A percentile compares a stretch with the other conserved stretches of the same genome.
These are phyloP conservation scores for Lophium mytilinum DNA, from an alignment of 495 filamentous ascomycete species.

Conservation along the genomic window DNA sequence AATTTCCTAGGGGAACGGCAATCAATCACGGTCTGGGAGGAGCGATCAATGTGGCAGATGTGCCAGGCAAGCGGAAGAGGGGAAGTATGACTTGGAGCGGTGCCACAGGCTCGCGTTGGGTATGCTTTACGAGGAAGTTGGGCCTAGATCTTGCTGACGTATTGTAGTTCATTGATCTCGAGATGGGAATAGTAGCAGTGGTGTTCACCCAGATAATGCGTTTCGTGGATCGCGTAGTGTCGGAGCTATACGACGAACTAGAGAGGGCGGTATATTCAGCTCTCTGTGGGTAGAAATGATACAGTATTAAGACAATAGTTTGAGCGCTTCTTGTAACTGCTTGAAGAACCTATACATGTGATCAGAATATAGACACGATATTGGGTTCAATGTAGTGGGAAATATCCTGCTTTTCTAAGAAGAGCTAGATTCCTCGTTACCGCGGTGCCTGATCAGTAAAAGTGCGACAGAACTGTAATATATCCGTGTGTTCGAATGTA, in stretches of 20 bases:
- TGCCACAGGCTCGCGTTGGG: constrained; percentile 30
- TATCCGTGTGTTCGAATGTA: no score
- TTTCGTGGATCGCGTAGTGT: constrained; percentile 11
- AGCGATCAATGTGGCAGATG: constrained; percentile 27
- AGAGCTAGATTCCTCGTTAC: no score
- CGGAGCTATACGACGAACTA: constrained; percentile 11
- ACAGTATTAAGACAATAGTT: no score
- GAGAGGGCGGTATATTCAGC: constrained; percentile 15
- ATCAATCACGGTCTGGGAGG: constrained; percentile 32
- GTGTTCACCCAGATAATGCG: constrained; percentile 12
- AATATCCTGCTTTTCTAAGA: no score
- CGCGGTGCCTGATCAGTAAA: no score
- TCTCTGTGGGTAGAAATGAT: constrained; percentile 12
- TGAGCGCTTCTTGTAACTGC: no score
- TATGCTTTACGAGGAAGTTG: constrained; percentile 7
- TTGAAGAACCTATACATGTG: no score
- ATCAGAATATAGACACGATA: no score
- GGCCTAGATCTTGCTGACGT: neutral
- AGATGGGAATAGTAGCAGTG: constrained; percentile 11
- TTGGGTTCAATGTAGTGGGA: no score
- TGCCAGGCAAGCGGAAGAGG: constrained; percentile 25
- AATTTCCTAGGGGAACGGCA: constrained; percentile 17
- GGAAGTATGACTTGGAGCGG: constrained; percentile 31
- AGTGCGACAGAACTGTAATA: no score
- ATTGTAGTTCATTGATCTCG: constrained; percentile 7